Evolutionary conservation across 2,329 filamentous ascomycete genomes (phyloP).

Genomic region (Shiraia bambusicola): DNA sequence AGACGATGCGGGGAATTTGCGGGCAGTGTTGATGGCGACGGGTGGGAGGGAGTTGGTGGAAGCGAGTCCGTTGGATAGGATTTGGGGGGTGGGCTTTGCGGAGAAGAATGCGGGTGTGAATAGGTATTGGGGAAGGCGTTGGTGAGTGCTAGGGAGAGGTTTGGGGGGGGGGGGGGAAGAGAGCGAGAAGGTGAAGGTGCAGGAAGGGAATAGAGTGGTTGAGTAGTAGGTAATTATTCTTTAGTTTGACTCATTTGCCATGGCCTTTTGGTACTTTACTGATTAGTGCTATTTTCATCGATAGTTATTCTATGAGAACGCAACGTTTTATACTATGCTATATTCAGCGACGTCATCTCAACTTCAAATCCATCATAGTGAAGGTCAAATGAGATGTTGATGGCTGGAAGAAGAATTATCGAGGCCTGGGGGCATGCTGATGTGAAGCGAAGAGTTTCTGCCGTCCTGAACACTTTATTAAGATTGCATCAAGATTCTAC

Average conservation of each 20-base stretch:
- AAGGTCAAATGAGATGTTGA: conserved; percentile 24
- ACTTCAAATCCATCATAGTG: too few relatives aligned
- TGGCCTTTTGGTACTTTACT: too few relatives aligned
- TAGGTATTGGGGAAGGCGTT: conserved; percentile 61
- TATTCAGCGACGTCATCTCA: too few relatives aligned
- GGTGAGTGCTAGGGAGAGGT: conserved; percentile 57
- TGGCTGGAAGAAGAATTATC: conserved; percentile 20
- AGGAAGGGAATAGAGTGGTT: not conserved
- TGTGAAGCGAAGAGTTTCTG: not conserved
- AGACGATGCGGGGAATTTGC: conserved; percentile 48
- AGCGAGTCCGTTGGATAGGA: conserved; percentile 56
- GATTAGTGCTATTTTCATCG: too few relatives aligned
- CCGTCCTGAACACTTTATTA: too few relatives aligned
- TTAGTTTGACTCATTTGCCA: too few relatives aligned
- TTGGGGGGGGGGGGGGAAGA: conserved; percentile 47
- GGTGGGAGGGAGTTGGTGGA: conserved; percentile 61
- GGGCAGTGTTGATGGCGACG: conserved; percentile 56
- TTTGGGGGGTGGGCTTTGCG: conserved; percentile 67
- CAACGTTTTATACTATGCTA: too few relatives aligned
- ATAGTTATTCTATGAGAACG: too few relatives aligned
- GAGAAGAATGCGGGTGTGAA: conserved; percentile 53
- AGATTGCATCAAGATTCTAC: too few relatives aligned
- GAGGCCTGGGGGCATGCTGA: conserved; percentile 10
- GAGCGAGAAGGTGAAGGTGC: not conserved
- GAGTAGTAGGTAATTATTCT: too few relatives aligned